Evolutionary conservation across 2,329 filamentous ascomycete genomes (phyloP), one percentile per base, ranked within the genome.

Genomic region (Penicillium palitans): DNA sequence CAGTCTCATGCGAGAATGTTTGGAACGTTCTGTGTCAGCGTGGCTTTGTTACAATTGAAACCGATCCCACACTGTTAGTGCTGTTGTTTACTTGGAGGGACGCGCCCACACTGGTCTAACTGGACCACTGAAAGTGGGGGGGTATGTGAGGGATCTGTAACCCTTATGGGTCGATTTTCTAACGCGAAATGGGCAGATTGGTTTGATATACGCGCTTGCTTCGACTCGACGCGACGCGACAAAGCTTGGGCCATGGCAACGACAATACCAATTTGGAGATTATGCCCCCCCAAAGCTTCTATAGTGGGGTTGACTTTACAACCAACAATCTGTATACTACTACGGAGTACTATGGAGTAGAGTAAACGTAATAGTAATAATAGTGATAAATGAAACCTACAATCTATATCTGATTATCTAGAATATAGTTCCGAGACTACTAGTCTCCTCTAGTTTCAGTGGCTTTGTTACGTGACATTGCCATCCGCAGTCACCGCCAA

Each of bases 161-260:
- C 27, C 12, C 2, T 21, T 51, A 29, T 44, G 29, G 47, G n/a
- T 39, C 25, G 42, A 15, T 48, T 54, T 17, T 33, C 17, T 24
- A 21, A 56, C 57, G 57, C 57, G 57, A 56, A 45, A 56, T 21
- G 39, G 5, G 7, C 24, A 33, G 39, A 48, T 44, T 52, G 12
- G 13, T 37, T 33, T 27, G 24, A 7, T 31, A n/a, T 41, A 62
- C 66, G 66, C 63, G 65, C 57, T 54, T 45, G n/a, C 41, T 17
- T 53, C 8, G 52, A 61, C 64, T 53, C 8, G 52, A 61, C 64
- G 65, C 64, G 61, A 48, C 55, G 55, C 55, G 55, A 40, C 45
- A 21, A 57, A 64, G 60, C 65, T 60, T 59, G 56, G 64, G 45
- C 66, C 64, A 59, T 54, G 31, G 45, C 64, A 60, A 57, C 52